Conservation (phyloP, 2,329 filamentous ascomycete species). For the Penicillium hesseltinei region DNA sequence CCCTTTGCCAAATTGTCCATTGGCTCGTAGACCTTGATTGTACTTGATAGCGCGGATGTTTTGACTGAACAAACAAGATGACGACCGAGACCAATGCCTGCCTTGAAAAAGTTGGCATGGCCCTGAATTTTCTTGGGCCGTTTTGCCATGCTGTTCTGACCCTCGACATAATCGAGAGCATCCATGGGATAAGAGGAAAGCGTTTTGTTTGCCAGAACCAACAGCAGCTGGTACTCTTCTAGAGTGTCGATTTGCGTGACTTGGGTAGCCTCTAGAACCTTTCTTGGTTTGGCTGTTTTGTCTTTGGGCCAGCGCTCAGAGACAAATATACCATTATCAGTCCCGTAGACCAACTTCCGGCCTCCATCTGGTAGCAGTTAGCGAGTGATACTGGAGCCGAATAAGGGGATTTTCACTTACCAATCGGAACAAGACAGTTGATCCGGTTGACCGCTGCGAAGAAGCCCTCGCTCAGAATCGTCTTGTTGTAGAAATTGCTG, state of each 20-base stretch:
- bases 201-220: conserved; percentile 91
- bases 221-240: conserved; percentile 87
- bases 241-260: conserved; percentile 96
- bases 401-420: conserved; percentile 50
- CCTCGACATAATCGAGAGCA: conserved; percentile 79
- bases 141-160: conserved; percentile 69
- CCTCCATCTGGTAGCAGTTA: conserved; percentile 68
- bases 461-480: conserved; percentile 76
- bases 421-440: conserved; percentile 90
- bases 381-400: conserved; percentile 1
- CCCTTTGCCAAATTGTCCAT: conserved; percentile 91
- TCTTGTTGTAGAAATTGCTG: conserved; percentile 69
- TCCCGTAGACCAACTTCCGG: conserved; percentile 89
- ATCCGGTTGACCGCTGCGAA: conserved; percentile 86
- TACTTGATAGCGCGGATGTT: conserved; percentile 86
- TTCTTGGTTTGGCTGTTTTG: conserved; percentile 66
- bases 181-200: conserved; percentile 85
- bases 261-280: conserved; percentile 78
- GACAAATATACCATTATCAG: conserved; percentile 88
- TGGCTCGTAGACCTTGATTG: conserved; percentile 98
- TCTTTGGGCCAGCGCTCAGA: conserved; percentile 89
- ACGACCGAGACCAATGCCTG: conserved; percentile 87
- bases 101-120: conserved; percentile 98
- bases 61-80: conserved; percentile 97
- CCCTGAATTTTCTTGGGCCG: conserved; percentile 94